These are phyloP conservation scores for Wakefieldia striispora DNA, from an alignment of 768 basidiomycete species.

Conservation along the genomic window DNA sequence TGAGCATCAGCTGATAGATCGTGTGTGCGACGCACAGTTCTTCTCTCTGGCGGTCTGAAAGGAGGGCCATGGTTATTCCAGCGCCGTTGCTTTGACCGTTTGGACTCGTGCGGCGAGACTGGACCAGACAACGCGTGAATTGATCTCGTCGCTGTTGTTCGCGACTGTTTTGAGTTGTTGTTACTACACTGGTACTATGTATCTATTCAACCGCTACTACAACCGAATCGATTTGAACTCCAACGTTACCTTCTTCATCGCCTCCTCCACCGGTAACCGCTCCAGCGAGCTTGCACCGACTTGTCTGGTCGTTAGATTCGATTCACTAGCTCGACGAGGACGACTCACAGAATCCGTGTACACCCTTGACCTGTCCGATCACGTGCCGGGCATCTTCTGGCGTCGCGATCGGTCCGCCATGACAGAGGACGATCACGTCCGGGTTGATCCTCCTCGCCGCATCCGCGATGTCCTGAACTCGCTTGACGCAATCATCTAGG, in stretches of 20 bases:
- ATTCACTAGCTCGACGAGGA: neutral
- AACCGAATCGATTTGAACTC: slow-evolving; percentile 25
- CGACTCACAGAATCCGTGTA: slow-evolving; percentile 26
- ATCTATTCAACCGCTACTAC: neutral
- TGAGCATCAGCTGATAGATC: slow-evolving; percentile 9
- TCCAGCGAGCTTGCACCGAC: slow-evolving; percentile 29
- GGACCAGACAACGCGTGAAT: slow-evolving; percentile 4
- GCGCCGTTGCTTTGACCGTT: too few species aligned
- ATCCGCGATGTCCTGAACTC: slow-evolving; percentile 17
- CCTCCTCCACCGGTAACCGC: slow-evolving; percentile 24
- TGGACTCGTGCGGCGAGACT: too few species aligned
- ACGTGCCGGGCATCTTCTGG: slow-evolving; percentile 20
- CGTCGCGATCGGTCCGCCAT: slow-evolving; percentile 27
- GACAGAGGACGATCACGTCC: slow-evolving; percentile 21
- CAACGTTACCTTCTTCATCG: slow-evolving; percentile 16
- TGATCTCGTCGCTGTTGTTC: slow-evolving; percentile 13
- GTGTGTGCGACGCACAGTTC: slow-evolving; percentile 39
- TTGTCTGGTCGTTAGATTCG: neutral
- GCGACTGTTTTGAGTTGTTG: slow-evolving; percentile 34
- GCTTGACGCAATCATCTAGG: slow-evolving; percentile 24
- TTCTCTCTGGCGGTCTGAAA: slow-evolving; percentile 47
- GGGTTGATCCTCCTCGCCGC: slow-evolving; percentile 17
- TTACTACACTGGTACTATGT: neutral
- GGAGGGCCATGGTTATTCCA: slow-evolving; percentile 35
- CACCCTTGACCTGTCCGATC: slow-evolving; percentile 12